Percentiles rank a stretch among this genome's conserved stretches.
Evolutionary conservation across 2,329 filamentous ascomycete species (phyloP).

Genomic region (Lecanicillium sp.): DNA sequence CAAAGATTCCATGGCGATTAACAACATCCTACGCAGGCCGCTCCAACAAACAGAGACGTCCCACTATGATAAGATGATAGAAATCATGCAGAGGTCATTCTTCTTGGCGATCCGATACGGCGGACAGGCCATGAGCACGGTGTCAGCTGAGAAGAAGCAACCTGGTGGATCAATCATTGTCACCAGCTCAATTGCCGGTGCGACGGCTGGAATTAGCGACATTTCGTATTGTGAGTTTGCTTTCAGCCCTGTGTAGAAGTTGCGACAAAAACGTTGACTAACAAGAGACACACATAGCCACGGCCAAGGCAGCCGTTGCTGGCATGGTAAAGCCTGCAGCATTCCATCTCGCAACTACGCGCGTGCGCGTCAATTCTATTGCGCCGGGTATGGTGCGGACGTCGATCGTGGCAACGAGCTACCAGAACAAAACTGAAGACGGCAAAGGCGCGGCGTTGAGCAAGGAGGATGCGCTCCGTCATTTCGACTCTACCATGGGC

Average conservation of each 20-base stretch:
- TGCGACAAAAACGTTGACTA: not conserved
- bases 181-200: conserved; percentile 16
- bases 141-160: conserved; percentile 8
- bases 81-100: conserved; percentile 16
- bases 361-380: conserved; percentile 17
- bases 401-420: conserved; percentile 9
- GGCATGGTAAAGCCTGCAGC: not conserved
- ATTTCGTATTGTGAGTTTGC: conserved; percentile 10
- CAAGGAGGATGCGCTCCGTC: not conserved
- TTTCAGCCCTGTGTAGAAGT: too few relatives aligned
- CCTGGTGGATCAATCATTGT: conserved; percentile 17
- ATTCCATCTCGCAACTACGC: conserved; percentile 13
- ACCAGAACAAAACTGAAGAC: not conserved
- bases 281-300: not conserved
- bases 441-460: not conserved
- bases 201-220: conserved; percentile 11
- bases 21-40: not conserved
- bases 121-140: conserved; percentile 16
- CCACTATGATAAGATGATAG: conserved; percentile 4
- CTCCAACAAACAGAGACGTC: not conserved
- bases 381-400: conserved; percentile 14
- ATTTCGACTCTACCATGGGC: not conserved
- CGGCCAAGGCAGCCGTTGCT: not conserved
- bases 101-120: conserved; percentile 19
- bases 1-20: not conserved